A percentile compares a stretch with the other conserved stretches of the same genome.
Evolutionary conservation across 108 stramenopile genomes (phyloP).

Genomic region (Bacterosira constricta): DNA sequence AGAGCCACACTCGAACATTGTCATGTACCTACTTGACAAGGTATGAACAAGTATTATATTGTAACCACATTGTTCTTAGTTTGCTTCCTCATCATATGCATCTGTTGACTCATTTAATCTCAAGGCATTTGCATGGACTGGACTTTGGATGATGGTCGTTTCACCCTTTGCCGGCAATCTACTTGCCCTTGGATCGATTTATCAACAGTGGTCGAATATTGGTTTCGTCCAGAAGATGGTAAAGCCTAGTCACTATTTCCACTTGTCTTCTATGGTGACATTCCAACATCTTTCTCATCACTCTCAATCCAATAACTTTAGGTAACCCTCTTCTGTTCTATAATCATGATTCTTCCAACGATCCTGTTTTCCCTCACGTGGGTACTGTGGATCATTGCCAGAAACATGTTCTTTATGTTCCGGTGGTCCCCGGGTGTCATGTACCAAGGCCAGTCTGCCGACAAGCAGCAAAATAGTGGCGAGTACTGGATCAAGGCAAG

Average conservation of each 20-base stretch:
- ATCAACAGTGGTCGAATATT: too few species aligned
- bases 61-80: too few species aligned
- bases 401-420: background rate
- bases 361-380: background rate
- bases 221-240: too few species aligned
- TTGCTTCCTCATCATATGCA: too few species aligned
- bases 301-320: background rate
- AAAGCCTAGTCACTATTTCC: too few species aligned
- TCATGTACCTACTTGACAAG: constrained; percentile 2
- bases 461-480: background rate
- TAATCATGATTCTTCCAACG: background rate
- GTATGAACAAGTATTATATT: too few species aligned
- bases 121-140: constrained; percentile 1
- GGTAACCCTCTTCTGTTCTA: background rate
- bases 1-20: background rate
- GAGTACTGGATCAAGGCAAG: background rate
- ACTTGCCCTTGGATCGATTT: background rate
- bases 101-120: too few species aligned
- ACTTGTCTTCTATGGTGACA: too few species aligned
- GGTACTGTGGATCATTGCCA: background rate
- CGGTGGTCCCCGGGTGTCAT: background rate
- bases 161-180: constrained; percentile 1
- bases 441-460: background rate
- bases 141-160: constrained; percentile 2
- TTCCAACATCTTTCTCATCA: background rate